These are phyloP conservation scores for Lagenidium giganteum DNA, from an alignment of 352 stramenopile genomes.

Conservation along the genomic window DNA sequence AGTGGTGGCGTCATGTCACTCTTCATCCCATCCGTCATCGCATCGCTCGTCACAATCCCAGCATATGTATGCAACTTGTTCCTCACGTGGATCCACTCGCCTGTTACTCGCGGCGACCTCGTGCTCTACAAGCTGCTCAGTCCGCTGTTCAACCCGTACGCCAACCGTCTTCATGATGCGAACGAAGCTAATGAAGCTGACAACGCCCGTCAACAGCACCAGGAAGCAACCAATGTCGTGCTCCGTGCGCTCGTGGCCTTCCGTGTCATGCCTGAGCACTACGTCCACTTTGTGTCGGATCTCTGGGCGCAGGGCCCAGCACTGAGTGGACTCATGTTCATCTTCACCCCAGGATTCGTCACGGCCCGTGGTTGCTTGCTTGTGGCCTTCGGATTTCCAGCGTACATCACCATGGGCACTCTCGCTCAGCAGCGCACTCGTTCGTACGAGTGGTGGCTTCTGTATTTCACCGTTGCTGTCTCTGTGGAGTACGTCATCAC, in stretches of 20 bases:
- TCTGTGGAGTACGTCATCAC: slow-evolving; percentile 66
- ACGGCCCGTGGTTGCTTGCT: slow-evolving; percentile 66
- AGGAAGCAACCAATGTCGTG: slow-evolving; percentile 56
- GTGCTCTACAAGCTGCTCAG: slow-evolving; percentile 65
- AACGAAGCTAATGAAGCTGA: slow-evolving; percentile 13
- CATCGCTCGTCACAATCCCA: slow-evolving; percentile 40
- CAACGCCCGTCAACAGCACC: slow-evolving; percentile 12
- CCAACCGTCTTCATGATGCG: slow-evolving; percentile 51
- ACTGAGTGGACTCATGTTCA: slow-evolving; percentile 71
- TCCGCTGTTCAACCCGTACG: slow-evolving; percentile 67
- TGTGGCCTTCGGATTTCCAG: slow-evolving; percentile 79
- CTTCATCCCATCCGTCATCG: slow-evolving; percentile 61
- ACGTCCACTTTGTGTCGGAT: slow-evolving; percentile 69
- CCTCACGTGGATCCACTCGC: slow-evolving; percentile 78
- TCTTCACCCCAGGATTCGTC: slow-evolving; percentile 83
- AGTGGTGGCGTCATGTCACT: slow-evolving; percentile 46
- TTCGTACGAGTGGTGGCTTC: slow-evolving; percentile 86
- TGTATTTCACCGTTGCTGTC: slow-evolving; percentile 75
- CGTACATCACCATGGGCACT: slow-evolving; percentile 75
- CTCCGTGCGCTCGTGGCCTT: slow-evolving; percentile 63
- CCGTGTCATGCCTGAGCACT: slow-evolving; percentile 53
- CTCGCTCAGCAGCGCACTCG: slow-evolving; percentile 69
- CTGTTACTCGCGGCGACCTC: slow-evolving; percentile 64
- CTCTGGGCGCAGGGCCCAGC: slow-evolving; percentile 76
- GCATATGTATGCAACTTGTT: slow-evolving; percentile 64